These are phyloP conservation scores for Stephanodiscus triporus DNA, from an alignment of 108 stramenopile species.

Conservation along the genomic window DNA sequence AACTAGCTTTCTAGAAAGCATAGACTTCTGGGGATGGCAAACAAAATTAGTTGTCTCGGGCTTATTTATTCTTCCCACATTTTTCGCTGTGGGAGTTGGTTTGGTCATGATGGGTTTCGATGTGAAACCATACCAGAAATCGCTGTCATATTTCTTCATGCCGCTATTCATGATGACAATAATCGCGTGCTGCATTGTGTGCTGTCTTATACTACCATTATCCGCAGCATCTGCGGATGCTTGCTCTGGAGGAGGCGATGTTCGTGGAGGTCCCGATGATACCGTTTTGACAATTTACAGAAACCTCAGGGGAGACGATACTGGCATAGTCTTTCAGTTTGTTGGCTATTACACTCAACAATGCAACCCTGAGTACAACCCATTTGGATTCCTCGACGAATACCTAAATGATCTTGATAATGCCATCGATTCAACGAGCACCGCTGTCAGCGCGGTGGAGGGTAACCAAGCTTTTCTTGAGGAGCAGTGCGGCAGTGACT, in stretches of 20 bases:
- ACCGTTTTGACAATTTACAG: constrained; percentile 37
- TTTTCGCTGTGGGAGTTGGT: constrained; percentile 42
- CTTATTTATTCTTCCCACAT: constrained; percentile 35
- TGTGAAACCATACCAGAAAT: constrained; percentile 31
- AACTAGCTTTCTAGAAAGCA: constrained; percentile 1
- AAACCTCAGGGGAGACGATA: constrained; percentile 29
- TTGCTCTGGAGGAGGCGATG: constrained; percentile 42
- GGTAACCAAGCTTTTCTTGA: constrained; percentile 21
- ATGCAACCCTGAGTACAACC: constrained; percentile 38
- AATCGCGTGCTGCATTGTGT: constrained; percentile 26
- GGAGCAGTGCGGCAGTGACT: constrained; percentile 34
- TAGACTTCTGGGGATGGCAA: constrained; percentile 45
- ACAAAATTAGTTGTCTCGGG: constrained; percentile 31
- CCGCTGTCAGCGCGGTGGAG: constrained; percentile 19
- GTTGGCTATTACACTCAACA: constrained; percentile 38
- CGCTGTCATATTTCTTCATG: constrained; percentile 35
- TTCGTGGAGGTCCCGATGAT: constrained; percentile 41
- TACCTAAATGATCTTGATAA: constrained; percentile 37
- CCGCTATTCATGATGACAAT: constrained; percentile 39
- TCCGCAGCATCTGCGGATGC: constrained; percentile 30
- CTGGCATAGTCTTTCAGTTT: constrained; percentile 28
- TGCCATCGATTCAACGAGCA: constrained; percentile 41
- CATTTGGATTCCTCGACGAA: constrained; percentile 21
- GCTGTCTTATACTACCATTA: constrained; percentile 24
- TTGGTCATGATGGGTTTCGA: constrained; percentile 46